Evolutionary conservation across 306 rosid species (phyloP).

Genomic region (Dryas alaskensis): DNA sequence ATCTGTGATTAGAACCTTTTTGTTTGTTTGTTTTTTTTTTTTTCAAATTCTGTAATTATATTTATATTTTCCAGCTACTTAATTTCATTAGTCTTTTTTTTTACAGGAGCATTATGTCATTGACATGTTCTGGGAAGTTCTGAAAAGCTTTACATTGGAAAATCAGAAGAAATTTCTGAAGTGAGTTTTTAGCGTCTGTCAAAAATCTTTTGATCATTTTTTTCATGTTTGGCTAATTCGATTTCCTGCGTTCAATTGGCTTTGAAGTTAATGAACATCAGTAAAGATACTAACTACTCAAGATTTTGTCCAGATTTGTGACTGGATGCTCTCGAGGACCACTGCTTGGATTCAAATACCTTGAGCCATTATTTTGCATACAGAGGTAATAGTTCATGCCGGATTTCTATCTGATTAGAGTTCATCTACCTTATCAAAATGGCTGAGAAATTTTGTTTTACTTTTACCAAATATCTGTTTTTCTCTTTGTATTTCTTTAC

Average conservation of each 20-base stretch:
- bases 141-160: slow-evolving; percentile 85
- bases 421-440: slow-evolving; percentile 4
- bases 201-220: background rate
- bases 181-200: slow-evolving; percentile 45
- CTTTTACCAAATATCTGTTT: background rate
- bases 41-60: background rate
- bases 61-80: background rate
- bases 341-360: slow-evolving; percentile 83
- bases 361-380: slow-evolving; percentile 89
- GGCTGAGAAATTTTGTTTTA: background rate
- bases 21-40: background rate
- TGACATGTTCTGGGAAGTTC: slow-evolving; percentile 89
- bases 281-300: slow-evolving; percentile 21
- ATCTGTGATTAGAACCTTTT: background rate
- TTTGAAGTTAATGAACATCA: slow-evolving; percentile 8
- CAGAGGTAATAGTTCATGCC: slow-evolving; percentile 60
- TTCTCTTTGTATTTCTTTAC: background rate
- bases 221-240: background rate
- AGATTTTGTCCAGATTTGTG: slow-evolving; percentile 64
- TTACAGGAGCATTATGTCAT: slow-evolving; percentile 85
- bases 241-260: background rate
- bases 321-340: slow-evolving; percentile 99
- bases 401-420: background rate
- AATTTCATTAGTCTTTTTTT: slow-evolving; percentile 1
- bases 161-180: slow-evolving; percentile 85